Evolutionary conservation across 2,329 filamentous ascomycete species (phyloP), one percentile per base, ranked within the genome.

Genomic region (Nigrograna mackinnonii): DNA sequence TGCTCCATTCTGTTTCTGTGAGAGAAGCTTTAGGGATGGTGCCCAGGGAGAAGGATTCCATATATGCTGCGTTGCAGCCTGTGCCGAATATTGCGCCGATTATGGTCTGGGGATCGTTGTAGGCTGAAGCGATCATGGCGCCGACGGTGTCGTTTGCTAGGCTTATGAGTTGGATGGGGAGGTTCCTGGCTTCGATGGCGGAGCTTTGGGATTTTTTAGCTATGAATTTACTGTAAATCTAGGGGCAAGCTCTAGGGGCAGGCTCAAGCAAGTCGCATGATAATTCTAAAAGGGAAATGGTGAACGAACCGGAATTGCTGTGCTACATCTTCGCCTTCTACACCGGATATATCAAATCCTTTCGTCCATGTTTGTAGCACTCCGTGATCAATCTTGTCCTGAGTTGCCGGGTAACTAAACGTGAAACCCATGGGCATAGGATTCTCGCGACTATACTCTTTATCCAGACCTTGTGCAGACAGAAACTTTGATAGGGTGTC

Each of bases 281-380:
- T n/a, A n/a, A n/a, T n/a, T n/a, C 82, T 60, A 83, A 77, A 66
- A 84, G 84, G 46, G 79, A 76, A 45, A 96, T 74, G 17, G 90
- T 89, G 39, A 79, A 81, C n/a, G n/a, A n/a, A n/a, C 71, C 95
- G 88, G 43, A 97, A 86, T 73, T 92, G 87, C 37, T 89, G 89
- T 7, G 95, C 91, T 20, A 96, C 87, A 60, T 97, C 92, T 36
- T 92, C 61, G 39, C 91, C 91, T 75, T 96, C 91, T 33, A 96
- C 90, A 28, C 90, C 91, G 19, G 84, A 80, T 68, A 97, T 95
- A 66, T 96, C 91, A 64, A 96, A 96, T 3, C 92, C 92, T 77
- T 97, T 97, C 56, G 92, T 96, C 92, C 92, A 97, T 57, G 91
- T 85, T 72, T 96, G 91, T 44, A 96, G 79, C 28, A 96, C 80